phyloP scores from a whole-genome alignment of 495 filamentous ascomycete genomes.

The Bacidia gigantensis region DNA sequence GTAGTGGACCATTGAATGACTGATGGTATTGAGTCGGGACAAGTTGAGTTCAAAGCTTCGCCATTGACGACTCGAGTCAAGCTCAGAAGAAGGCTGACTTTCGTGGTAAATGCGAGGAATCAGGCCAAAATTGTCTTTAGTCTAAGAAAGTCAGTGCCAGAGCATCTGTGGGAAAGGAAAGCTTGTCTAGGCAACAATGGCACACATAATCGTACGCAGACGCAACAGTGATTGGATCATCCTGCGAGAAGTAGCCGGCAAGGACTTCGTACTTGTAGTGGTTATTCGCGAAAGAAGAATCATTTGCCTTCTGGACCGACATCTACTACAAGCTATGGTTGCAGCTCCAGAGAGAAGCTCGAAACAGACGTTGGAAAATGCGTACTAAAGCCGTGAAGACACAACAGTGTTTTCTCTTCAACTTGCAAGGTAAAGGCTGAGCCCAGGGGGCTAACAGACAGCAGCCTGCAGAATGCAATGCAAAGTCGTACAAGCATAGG shows the following conservation, averaged over 20 bases:
- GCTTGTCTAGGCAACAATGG: not conserved
- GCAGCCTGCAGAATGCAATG: too few relatives aligned
- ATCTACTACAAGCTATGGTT: too few relatives aligned
- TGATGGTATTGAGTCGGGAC: conserved; percentile 34
- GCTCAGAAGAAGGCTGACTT: conserved; percentile 11
- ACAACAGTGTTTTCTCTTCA: too few relatives aligned
- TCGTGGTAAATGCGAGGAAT: conserved; percentile 45
- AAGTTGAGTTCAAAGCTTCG: conserved; percentile 48
- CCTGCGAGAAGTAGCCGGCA: conserved; percentile 59
- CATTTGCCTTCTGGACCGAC: too few relatives aligned
- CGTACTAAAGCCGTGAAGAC: too few relatives aligned
- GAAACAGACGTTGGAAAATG: too few relatives aligned
- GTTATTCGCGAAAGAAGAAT: not conserved
- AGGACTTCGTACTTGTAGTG: conserved; percentile 47
- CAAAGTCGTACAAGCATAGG: too few relatives aligned
- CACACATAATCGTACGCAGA: conserved; percentile 53
- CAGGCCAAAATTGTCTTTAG: conserved; percentile 47
- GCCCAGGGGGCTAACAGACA: too few relatives aligned
- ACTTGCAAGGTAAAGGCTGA: too few relatives aligned
- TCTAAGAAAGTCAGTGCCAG: conserved; percentile 1
- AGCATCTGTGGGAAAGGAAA: not conserved
- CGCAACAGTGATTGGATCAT: conserved; percentile 46
- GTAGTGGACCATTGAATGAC: conserved; percentile 36
- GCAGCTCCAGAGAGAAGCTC: too few relatives aligned
- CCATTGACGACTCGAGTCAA: conserved; percentile 43